Evolutionary conservation across 2,329 filamentous ascomycete species (phyloP), one percentile per base, ranked within the genome.

Genomic region (Colletotrichum chlorophyti): DNA sequence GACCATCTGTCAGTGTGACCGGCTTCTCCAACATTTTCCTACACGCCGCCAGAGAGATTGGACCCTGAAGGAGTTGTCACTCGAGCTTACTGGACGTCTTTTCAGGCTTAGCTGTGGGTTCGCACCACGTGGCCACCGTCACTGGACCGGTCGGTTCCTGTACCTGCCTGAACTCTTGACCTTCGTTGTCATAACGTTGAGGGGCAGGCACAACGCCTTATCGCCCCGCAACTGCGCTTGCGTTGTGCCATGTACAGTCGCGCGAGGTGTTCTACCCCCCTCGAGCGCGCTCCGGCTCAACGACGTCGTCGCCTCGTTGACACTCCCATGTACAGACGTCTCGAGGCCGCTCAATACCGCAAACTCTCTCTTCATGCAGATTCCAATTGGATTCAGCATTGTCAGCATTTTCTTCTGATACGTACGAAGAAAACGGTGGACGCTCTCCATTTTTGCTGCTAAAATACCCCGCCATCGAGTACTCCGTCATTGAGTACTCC

Each of bases 71-170:
- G 34, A 8, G 24, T 23, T 23, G 34, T 10, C 23, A 34, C 6
- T 37, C 15, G 10, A 14, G 42, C n/a, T 31, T 47, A 17, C n/a
- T n/a, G n/a, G n/a, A n/a, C n/a, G n/a, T 43, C 23, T 35, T 29
- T 46, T 46, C 35, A 26, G 14, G 29, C 24, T 19, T 54, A 54
- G 50, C n/a, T n/a, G n/a, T 45, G 31, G 10, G 17, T 35, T 10
- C 17, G 42, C 23, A 58, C 55, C 50, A 58, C 55, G 55, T 58
- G 55, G 50, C 50, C 14, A 21, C 24, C 37, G 29, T 58, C 35
- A 43, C 31, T 47, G 35, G 50, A 35, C 50, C 29, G 48, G 24
- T 29, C 31, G 23, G 41, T 34, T 43, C 29, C 27, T 14, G 35
- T 6, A 11, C 35, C 17, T n/a, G 6, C 27, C 43, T n/a, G n/a